Conservation (phyloP, 1,139 yeast species). For the Nakaseomyces bracarensis region DNA sequence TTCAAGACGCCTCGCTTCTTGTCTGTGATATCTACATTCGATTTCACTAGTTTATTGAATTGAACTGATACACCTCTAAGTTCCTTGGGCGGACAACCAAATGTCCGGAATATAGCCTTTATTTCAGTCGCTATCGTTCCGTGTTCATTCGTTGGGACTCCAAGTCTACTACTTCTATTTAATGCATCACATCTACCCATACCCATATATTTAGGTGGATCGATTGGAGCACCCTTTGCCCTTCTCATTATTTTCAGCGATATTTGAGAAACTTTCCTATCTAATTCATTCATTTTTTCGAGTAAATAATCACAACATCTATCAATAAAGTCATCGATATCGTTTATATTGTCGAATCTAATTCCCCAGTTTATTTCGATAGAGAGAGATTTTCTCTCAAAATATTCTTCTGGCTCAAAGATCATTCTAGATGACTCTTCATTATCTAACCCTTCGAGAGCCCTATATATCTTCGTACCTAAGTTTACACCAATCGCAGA, state of each 20-base stretch:
- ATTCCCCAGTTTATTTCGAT: slow-evolving; percentile 92
- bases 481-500: slow-evolving; percentile 56
- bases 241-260: slow-evolving; percentile 60
- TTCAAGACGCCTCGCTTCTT: slow-evolving; percentile 11
- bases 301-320: slow-evolving; percentile 54
- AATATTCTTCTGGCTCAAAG: slow-evolving; percentile 36
- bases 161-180: slow-evolving; percentile 53
- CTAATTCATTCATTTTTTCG: slow-evolving; percentile 41
- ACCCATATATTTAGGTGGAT: slow-evolving; percentile 75
- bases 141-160: slow-evolving; percentile 53
- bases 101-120: slow-evolving; percentile 46
- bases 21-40: slow-evolving; percentile 13
- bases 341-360: slow-evolving; percentile 50
- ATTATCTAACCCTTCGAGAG: slow-evolving; percentile 54
- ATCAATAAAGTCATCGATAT: slow-evolving; percentile 56
- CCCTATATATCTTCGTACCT: slow-evolving; percentile 45
- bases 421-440: slow-evolving; percentile 30
- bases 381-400: slow-evolving; percentile 66
- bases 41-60: slow-evolving; percentile 42
- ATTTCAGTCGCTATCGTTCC: slow-evolving; percentile 57
- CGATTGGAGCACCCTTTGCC: slow-evolving; percentile 56
- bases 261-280: slow-evolving; percentile 48
- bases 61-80: slow-evolving; percentile 74
- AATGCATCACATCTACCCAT: slow-evolving; percentile 69
- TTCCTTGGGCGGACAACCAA: slow-evolving; percentile 57